A percentile compares a stretch with the other conserved stretches of the same genome.
phyloP scores from a whole-genome alignment of 129 eudicot species.

The sunflower (Helianthus annuus) region DNA sequence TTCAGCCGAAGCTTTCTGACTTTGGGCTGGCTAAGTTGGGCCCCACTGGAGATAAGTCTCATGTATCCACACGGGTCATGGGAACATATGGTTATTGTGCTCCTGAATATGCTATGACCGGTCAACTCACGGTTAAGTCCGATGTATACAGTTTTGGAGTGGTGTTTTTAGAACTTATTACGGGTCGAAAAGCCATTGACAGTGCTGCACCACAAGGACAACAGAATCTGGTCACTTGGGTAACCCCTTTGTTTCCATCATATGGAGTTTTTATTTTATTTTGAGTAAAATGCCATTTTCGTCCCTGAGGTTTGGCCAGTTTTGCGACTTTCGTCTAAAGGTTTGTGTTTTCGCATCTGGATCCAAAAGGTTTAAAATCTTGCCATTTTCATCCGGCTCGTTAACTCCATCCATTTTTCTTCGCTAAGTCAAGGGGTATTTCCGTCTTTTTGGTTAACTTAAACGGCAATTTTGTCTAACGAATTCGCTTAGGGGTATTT shows the following conservation, averaged over 20 bases:
- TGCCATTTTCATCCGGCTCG: too few relatives aligned
- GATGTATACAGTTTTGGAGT: conserved; percentile 96
- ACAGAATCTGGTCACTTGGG: conserved; percentile 94
- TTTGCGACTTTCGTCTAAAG: too few relatives aligned
- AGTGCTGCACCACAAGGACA: conserved; percentile 81
- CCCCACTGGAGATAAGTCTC: conserved; percentile 98
- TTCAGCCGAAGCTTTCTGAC: conserved; percentile 83
- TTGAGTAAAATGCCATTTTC: background rate
- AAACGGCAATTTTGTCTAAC: too few relatives aligned
- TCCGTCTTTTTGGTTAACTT: too few relatives aligned
- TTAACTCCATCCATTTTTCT: too few relatives aligned
- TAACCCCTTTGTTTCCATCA: conserved; percentile 19
- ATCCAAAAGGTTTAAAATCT: too few relatives aligned
- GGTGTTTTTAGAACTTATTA: conserved; percentile 87
- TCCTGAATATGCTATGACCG: conserved; percentile 98
- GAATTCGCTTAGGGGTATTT: too few relatives aligned
- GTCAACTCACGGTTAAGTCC: conserved; percentile 89
- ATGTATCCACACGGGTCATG: conserved; percentile 95
- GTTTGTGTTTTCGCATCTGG: too few relatives aligned
- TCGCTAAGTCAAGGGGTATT: too few relatives aligned
- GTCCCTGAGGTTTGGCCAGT: too few relatives aligned
- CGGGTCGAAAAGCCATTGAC: conserved; percentile 96
- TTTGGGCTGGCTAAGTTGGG: conserved; percentile 96
- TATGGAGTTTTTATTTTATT: background rate
- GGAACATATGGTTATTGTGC: conserved; percentile 98